Percentiles rank a stretch among this genome's conserved stretches.
Conservation (phyloP, 164 flowering plant genomes). For the Berberis thunbergii region DNA sequence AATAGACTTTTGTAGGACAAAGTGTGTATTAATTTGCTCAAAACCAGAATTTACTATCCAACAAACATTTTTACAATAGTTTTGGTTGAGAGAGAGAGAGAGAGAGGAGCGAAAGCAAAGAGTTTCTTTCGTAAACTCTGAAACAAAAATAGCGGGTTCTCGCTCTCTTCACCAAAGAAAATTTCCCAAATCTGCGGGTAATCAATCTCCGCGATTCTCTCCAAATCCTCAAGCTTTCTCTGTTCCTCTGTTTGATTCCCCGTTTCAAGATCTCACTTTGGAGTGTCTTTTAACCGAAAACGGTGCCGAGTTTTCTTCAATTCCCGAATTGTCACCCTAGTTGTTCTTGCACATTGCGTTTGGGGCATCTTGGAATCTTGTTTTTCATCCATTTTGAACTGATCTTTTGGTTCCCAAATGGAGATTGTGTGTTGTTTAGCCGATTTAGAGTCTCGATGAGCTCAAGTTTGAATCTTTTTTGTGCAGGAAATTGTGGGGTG, state of each 20-base stretch:
- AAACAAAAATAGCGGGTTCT: background rate
- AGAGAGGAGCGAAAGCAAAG: no score
- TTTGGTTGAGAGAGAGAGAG: no score
- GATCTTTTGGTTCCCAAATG: background rate
- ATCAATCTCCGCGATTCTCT: background rate
- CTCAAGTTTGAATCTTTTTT: no score
- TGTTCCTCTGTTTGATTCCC: background rate
- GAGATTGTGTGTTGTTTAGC: background rate
- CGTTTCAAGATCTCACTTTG: background rate
- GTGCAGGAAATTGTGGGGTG: no score
- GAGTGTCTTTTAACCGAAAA: background rate
- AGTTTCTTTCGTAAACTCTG: no score
- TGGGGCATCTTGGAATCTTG: background rate
- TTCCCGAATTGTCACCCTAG: background rate
- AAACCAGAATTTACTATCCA: no score
- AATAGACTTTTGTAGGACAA: no score
- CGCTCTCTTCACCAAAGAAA: background rate
- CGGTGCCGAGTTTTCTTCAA: background rate
- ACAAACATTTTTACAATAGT: no score
- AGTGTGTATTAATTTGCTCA: no score
- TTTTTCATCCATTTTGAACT: background rate
- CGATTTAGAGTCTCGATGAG: no score
- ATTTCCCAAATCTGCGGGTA: background rate
- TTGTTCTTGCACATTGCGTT: background rate
- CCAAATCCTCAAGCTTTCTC: background rate